Percentiles rank a stretch among this genome's conserved stretches.
Conservation (phyloP, 1,284 basidiomycete genomes). For the Stygiomarasmius scandens region DNA sequence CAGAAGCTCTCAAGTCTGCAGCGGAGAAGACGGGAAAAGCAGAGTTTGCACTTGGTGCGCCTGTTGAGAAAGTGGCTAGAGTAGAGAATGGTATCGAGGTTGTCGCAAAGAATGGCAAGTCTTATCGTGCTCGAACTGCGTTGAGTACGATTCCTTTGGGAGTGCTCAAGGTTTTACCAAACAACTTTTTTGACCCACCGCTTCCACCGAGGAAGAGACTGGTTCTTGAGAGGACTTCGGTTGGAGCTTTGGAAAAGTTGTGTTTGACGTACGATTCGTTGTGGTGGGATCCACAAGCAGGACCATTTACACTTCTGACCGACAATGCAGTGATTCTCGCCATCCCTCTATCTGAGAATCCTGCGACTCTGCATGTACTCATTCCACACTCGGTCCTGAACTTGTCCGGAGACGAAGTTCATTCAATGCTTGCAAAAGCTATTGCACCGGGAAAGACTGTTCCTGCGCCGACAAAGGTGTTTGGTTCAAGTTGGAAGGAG, state of each 20-base stretch:
- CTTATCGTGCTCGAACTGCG: background rate
- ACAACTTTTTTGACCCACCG: slow-evolving; percentile 7
- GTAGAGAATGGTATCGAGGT: background rate
- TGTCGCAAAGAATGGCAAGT: background rate
- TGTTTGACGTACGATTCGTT: slow-evolving; percentile 8
- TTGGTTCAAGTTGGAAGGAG: slow-evolving; percentile 8
- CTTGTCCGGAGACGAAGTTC: background rate
- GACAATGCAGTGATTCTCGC: slow-evolving; percentile 4
- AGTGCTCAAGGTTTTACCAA: background rate
- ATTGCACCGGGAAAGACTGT: slow-evolving; percentile 1
- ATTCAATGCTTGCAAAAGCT: slow-evolving; percentile 3
- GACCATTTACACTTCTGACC: slow-evolving; percentile 6
- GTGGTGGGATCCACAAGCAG: slow-evolving; percentile 9
- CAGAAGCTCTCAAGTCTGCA: background rate
- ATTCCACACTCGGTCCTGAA: slow-evolving; percentile 1
- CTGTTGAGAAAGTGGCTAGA: background rate
- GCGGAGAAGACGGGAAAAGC: slow-evolving; percentile 9
- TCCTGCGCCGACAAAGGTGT: background rate
- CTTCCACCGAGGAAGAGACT: slow-evolving; percentile 1
- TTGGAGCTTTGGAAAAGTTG: slow-evolving; percentile 10
- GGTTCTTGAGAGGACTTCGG: slow-evolving; percentile 2
- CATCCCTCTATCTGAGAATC: slow-evolving; percentile 3
- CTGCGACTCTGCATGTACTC: slow-evolving; percentile 8
- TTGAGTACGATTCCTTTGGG: slow-evolving; percentile 11
- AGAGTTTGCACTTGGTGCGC: background rate